Evolutionary conservation across 805 yeast species (phyloP).

Genomic region (Huiozyma naganishii): DNA sequence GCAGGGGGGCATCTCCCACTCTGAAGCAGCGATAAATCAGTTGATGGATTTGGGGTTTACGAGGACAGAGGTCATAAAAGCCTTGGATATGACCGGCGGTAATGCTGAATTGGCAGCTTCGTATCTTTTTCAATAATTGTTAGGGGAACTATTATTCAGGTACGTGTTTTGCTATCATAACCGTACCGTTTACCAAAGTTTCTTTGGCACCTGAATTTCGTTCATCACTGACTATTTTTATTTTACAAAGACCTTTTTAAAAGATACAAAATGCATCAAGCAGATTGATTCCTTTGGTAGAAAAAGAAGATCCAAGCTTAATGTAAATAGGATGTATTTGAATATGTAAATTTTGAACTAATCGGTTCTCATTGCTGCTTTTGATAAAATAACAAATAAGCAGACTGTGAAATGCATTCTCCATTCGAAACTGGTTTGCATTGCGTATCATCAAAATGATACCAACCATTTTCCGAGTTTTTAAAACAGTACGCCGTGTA

Average conservation of each 20-base stretch:
- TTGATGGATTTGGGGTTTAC: slow-evolving; percentile 65
- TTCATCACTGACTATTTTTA: too few relatives aligned
- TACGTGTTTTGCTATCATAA: neutral
- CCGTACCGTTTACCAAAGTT: neutral
- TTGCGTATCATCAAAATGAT: slow-evolving; percentile 69
- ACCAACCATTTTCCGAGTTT: slow-evolving; percentile 54
- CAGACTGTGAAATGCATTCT: slow-evolving; percentile 59
- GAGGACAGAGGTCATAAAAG: slow-evolving; percentile 48
- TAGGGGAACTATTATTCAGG: neutral
- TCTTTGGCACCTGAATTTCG: too few relatives aligned
- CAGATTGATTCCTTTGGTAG: too few relatives aligned
- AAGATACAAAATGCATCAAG: too few relatives aligned
- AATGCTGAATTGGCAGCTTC: slow-evolving; percentile 84
- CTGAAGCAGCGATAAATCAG: slow-evolving; percentile 34
- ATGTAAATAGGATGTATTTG: too few relatives aligned
- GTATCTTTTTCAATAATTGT: slow-evolving; percentile 36
- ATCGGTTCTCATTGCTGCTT: neutral
- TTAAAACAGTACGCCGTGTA: slow-evolving; percentile 74
- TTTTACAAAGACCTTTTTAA: too few relatives aligned
- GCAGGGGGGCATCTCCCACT: neutral
- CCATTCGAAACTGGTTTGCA: slow-evolving; percentile 41
- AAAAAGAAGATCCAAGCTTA: neutral
- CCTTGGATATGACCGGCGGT: slow-evolving; percentile 58
- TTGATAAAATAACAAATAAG: slow-evolving; percentile 71
- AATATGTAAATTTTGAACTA: too few relatives aligned